Conservation (phyloP, 2,329 filamentous ascomycete genomes). For the Talaromyces islandicus region DNA sequence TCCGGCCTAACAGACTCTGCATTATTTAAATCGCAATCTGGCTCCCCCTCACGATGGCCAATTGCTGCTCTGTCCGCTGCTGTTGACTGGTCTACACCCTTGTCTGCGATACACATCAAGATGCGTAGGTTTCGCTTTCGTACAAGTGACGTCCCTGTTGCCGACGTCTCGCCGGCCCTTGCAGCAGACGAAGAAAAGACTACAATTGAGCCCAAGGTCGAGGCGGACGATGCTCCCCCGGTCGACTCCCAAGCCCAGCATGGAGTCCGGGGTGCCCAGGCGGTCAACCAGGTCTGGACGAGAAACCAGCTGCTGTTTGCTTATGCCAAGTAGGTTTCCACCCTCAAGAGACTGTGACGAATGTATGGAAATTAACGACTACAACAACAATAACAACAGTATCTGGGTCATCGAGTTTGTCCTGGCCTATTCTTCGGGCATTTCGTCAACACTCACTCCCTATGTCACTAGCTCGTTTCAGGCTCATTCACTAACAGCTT, state of each 20-base stretch:
- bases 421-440: slow-evolving; percentile 26
- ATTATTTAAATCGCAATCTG: background rate
- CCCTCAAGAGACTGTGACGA: background rate
- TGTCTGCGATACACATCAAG: background rate
- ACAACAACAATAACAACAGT: slow-evolving; percentile 9
- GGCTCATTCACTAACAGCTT: slow-evolving; percentile 47
- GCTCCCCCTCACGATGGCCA: background rate
- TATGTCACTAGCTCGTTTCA: slow-evolving; percentile 48
- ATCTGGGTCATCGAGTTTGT: slow-evolving; percentile 36
- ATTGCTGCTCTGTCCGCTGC: too few species aligned
- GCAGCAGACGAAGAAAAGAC: background rate
- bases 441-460: slow-evolving; percentile 34
- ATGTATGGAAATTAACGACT: background rate
- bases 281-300: slow-evolving; percentile 4
- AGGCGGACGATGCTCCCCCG: background rate
- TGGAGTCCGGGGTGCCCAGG: slow-evolving; percentile 1
- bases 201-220: background rate
- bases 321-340: slow-evolving; percentile 1
- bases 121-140: background rate
- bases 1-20: background rate
- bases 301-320: slow-evolving; percentile 3
- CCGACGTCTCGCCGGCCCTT: background rate
- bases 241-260: background rate
- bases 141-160: background rate
- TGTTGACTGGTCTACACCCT: background rate